These are phyloP conservation scores for Austroboletus novae-zelandiae DNA, from an alignment of 1,284 basidiomycete genomes.

Conservation along the genomic window DNA sequence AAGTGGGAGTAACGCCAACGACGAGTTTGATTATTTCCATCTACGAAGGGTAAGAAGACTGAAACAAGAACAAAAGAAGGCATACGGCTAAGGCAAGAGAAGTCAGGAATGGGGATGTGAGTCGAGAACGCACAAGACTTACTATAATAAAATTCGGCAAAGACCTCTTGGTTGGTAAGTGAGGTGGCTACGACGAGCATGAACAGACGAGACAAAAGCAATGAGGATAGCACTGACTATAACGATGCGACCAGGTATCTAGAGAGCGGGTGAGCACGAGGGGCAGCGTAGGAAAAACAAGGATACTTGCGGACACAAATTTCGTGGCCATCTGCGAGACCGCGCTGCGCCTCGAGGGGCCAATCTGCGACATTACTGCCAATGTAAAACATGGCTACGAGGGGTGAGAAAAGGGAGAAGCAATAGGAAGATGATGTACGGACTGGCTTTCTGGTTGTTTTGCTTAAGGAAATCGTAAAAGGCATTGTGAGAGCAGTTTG, in stretches of 20 bases:
- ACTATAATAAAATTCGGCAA: slow-evolving; percentile 82
- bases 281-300: neutral
- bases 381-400: slow-evolving; percentile 68
- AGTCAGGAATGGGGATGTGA: neutral
- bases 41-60: slow-evolving; percentile 27
- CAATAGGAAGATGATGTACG: slow-evolving; percentile 16
- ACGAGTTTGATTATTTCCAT: slow-evolving; percentile 51
- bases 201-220: neutral
- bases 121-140: slow-evolving; percentile 14
- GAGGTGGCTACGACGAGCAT: slow-evolving; percentile 52
- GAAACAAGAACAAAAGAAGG: neutral
- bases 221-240: slow-evolving; percentile 36
- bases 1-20: slow-evolving; percentile 64
- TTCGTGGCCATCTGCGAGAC: slow-evolving; percentile 64
- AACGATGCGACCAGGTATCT: slow-evolving; percentile 61
- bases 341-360: slow-evolving; percentile 68
- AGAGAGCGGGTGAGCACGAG: slow-evolving; percentile 3
- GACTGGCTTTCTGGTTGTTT: slow-evolving; percentile 69
- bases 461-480: slow-evolving; percentile 63
- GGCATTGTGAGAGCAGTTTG: slow-evolving; percentile 66
- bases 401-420: neutral
- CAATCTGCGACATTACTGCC: slow-evolving; percentile 77
- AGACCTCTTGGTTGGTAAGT: slow-evolving; percentile 68
- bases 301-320: slow-evolving; percentile 50
- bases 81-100: slow-evolving; percentile 21